Evolutionary conservation across 2,329 filamentous ascomycete genomes (phyloP).

Genomic region (Trichophyton simii): DNA sequence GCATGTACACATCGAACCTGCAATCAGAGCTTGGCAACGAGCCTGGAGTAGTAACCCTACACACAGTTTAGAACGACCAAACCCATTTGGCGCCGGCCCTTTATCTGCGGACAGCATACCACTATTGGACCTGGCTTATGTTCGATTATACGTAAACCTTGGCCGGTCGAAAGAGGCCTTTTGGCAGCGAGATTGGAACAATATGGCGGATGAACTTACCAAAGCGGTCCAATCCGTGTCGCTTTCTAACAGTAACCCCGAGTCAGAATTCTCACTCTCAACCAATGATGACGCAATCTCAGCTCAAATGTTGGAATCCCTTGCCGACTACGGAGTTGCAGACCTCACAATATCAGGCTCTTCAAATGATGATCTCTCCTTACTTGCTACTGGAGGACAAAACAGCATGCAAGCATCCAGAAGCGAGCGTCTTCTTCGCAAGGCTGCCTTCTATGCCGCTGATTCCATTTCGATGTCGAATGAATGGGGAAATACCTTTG

Average conservation of each 20-base stretch:
- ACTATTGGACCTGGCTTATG: conserved; percentile 79
- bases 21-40: conserved; percentile 83
- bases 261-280: conserved; percentile 21
- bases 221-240: conserved; percentile 63
- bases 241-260: conserved; percentile 45
- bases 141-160: conserved; percentile 86
- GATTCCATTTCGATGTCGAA: conserved; percentile 84
- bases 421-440: conserved; percentile 76
- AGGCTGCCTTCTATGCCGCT: conserved; percentile 89
- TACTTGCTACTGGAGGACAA: conserved; percentile 26
- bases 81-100: conserved; percentile 68
- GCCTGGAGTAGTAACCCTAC: conserved; percentile 81
- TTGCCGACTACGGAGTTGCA: conserved; percentile 25
- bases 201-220: conserved; percentile 76
- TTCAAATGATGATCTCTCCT: conserved; percentile 24
- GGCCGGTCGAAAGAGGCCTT: conserved; percentile 83
- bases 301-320: conserved; percentile 22
- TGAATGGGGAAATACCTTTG: conserved; percentile 71
- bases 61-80: conserved; percentile 72
- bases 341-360: conserved; percentile 28
- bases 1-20: conserved; percentile 89
- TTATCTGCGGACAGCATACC: conserved; percentile 85
- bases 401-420: conserved; percentile 41
- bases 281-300: conserved; percentile 18
- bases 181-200: conserved; percentile 87